These are phyloP conservation scores for Pseudogymnoascus sp. DNA, from an alignment of 2,329 filamentous ascomycete genomes.

Conservation along the genomic window DNA sequence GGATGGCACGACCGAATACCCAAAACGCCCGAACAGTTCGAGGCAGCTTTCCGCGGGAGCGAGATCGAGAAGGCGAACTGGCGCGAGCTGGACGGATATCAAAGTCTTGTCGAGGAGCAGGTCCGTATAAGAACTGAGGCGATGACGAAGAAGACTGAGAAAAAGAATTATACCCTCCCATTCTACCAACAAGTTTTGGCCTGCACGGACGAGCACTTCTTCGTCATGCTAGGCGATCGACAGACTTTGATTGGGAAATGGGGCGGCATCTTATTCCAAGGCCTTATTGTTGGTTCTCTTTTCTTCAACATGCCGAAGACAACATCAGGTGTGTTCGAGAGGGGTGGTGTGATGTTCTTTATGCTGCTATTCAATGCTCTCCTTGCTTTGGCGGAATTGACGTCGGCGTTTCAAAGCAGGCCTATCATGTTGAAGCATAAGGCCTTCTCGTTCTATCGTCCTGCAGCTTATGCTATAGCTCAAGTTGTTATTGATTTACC, in stretches of 20 bases:
- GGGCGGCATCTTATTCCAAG: constrained; percentile 29
- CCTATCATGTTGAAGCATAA: constrained; percentile 66
- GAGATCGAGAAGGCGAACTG: constrained; percentile 36
- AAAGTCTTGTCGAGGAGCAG: constrained; percentile 30
- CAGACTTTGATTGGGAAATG: constrained; percentile 31
- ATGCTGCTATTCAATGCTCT: constrained; percentile 57
- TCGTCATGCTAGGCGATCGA: constrained; percentile 31
- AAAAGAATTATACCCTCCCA: constrained; percentile 46
- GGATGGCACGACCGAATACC: constrained; percentile 52
- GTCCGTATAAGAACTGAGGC: constrained; percentile 34
- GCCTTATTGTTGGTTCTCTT: constrained; percentile 32
- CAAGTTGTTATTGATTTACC: constrained; percentile 83
- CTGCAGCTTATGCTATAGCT: constrained; percentile 48
- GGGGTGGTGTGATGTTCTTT: constrained; percentile 56
- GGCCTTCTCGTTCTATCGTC: constrained; percentile 38
- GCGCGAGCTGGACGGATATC: constrained; percentile 46
- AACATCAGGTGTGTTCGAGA: constrained; percentile 48
- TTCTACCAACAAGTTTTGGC: constrained; percentile 44
- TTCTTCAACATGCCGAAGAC: constrained; percentile 48
- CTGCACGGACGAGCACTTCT: constrained; percentile 34
- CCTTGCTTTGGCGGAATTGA: constrained; percentile 53
- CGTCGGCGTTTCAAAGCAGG: constrained; percentile 52
- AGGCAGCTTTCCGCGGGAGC: constrained; percentile 42
- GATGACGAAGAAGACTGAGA: constrained; percentile 32
- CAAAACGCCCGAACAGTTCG: constrained; percentile 51